phyloP scores from a whole-genome alignment of 345 rosid genomes.

The Melastoma malabathricum region DNA sequence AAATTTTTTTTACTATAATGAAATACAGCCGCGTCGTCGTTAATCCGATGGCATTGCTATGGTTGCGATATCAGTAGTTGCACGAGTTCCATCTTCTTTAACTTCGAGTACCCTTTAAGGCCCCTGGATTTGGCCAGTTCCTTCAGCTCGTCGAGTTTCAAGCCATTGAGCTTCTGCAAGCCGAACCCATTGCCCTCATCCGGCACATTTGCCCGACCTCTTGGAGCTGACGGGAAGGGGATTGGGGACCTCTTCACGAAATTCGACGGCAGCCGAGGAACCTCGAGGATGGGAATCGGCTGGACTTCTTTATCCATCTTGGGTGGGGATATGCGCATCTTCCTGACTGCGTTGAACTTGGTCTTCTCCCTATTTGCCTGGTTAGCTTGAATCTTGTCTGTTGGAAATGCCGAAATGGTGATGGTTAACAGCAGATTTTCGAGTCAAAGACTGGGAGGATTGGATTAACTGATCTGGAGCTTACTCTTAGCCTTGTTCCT shows the following conservation, averaged over 20 bases:
- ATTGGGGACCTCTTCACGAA: slow-evolving; percentile 32
- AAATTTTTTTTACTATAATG: too few relatives aligned
- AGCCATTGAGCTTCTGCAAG: slow-evolving; percentile 21
- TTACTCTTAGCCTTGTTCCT: slow-evolving; percentile 11
- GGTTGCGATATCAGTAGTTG: slow-evolving; percentile 18
- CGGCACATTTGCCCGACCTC: slow-evolving; percentile 10
- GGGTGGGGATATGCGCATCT: too few relatives aligned
- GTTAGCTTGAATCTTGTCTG: too few relatives aligned
- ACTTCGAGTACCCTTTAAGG: slow-evolving; percentile 47
- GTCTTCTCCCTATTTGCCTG: too few relatives aligned
- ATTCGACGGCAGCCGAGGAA: slow-evolving; percentile 26
- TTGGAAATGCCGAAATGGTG: too few relatives aligned
- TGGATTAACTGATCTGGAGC: too few relatives aligned
- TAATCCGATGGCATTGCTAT: neutral
- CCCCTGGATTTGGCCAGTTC: slow-evolving; percentile 54
- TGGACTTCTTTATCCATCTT: neutral
- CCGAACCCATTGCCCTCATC: slow-evolving; percentile 9
- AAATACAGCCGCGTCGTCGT: too few relatives aligned
- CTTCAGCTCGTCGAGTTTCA: slow-evolving; percentile 59
- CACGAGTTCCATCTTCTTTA: slow-evolving; percentile 48
- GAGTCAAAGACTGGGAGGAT: neutral
- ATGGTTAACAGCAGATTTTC: too few relatives aligned
- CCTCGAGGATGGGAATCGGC: slow-evolving; percentile 4
- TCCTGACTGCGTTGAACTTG: too few relatives aligned
- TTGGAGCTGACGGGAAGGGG: slow-evolving; percentile 15